Conservation (phyloP, 352 stramenopile genomes). For the Phytophthora quininea region DNA sequence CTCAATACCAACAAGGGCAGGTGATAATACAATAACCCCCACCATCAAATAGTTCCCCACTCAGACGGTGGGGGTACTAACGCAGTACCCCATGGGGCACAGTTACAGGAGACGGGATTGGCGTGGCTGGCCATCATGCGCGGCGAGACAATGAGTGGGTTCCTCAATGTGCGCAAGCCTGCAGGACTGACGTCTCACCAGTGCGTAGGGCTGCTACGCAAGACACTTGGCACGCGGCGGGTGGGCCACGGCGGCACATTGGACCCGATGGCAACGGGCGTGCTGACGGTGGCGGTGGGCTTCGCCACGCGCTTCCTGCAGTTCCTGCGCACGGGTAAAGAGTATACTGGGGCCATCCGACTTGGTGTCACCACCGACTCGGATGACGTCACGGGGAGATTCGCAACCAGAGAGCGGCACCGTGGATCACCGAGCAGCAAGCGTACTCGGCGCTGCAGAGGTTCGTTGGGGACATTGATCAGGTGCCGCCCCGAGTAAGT, state of each 20-base stretch:
- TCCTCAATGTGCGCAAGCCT: conserved; percentile 86
- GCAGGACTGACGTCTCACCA: conserved; percentile 78
- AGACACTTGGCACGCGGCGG: conserved; percentile 72
- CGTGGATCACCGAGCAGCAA: conserved; percentile 57
- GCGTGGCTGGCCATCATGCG: too few species aligned
- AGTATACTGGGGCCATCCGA: conserved; percentile 76
- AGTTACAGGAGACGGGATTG: too few species aligned
- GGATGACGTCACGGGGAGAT: conserved; percentile 84
- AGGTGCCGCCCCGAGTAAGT: conserved; percentile 79
- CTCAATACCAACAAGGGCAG: too few species aligned
- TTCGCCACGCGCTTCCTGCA: conserved; percentile 86
- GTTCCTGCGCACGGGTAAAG: conserved; percentile 72
- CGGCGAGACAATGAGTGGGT: too few species aligned
- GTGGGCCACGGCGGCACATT: conserved; percentile 86
- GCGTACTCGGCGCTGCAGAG: conserved; percentile 48
- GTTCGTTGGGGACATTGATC: conserved; percentile 78
- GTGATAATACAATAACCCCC: too few species aligned
- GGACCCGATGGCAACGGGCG: conserved; percentile 89
- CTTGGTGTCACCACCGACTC: conserved; percentile 81
- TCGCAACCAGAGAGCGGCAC: conserved; percentile 50
- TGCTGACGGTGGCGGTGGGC: conserved; percentile 82
- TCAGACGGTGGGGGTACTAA: too few species aligned
- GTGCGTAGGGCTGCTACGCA: conserved; percentile 72
- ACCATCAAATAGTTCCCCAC: too few species aligned
- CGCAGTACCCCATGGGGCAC: too few species aligned